Percentiles rank a stretch among this genome's conserved stretches.
These are phyloP conservation scores for Oxyria digyna DNA, from an alignment of 148 eudicot genomes.

Conservation along the genomic window DNA sequence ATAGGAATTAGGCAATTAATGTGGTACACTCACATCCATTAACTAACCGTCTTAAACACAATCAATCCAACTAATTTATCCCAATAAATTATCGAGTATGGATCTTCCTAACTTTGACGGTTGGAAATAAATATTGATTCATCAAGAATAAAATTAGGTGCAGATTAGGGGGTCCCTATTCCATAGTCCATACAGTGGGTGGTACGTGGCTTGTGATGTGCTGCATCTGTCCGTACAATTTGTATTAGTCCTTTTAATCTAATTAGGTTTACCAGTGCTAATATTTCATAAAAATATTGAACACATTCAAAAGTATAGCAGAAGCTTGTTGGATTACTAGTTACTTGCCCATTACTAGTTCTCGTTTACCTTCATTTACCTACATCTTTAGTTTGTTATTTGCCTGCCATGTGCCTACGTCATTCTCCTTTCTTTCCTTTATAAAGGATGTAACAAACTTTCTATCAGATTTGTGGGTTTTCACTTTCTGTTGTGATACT, in stretches of 20 bases:
- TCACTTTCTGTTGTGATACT: too few species aligned
- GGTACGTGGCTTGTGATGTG: background rate
- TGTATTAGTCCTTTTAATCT: background rate
- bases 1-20: background rate
- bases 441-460: too few species aligned
- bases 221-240: background rate
- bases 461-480: too few species aligned
- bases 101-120: background rate
- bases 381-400: too few species aligned
- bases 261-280: background rate
- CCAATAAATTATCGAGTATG: background rate
- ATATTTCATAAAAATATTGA: background rate
- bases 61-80: background rate
- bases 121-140: background rate
- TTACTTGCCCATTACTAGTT: too few species aligned
- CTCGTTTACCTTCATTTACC: too few species aligned
- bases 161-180: too few species aligned
- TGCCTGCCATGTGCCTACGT: too few species aligned
- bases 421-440: too few species aligned
- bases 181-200: constrained; percentile 6
- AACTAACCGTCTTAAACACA: background rate
- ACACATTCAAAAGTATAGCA: background rate
- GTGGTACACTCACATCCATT: background rate
- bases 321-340: too few species aligned
- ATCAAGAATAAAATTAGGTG: background rate